These are phyloP conservation scores for Crithidia bombi DNA, from an alignment of 208 protist species.

Conservation along the genomic window DNA sequence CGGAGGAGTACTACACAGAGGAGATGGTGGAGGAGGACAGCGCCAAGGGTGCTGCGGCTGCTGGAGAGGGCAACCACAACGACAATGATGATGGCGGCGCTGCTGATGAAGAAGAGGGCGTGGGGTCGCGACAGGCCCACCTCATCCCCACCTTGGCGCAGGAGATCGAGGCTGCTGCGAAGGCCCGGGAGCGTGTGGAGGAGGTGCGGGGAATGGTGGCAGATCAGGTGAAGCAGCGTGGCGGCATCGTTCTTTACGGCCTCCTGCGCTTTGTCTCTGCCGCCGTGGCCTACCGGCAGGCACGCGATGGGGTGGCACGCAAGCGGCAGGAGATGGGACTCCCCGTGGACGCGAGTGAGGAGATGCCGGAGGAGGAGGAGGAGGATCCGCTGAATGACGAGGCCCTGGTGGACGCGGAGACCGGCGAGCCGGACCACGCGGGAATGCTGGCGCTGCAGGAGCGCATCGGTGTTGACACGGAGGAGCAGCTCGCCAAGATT, in stretches of 20 bases:
- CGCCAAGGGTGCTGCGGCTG: constrained; percentile 2
- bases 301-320: constrained; percentile 59
- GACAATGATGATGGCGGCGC: not conserved
- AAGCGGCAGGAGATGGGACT: constrained; percentile 49
- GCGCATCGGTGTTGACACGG: constrained; percentile 68
- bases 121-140: not conserved
- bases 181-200: constrained; percentile 37
- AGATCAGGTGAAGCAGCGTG: constrained; percentile 53
- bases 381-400: constrained; percentile 76
- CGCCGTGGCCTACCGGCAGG: constrained; percentile 70
- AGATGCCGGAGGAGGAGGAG: constrained; percentile 80
- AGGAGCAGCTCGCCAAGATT: constrained; percentile 72
- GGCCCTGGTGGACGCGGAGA: constrained; percentile 67
- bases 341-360: constrained; percentile 44
- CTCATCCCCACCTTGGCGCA: constrained; percentile 25
- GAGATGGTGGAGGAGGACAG: constrained; percentile 50
- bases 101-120: constrained; percentile 1
- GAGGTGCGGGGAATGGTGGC: constrained; percentile 46
- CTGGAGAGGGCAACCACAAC: not conserved
- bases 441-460: constrained; percentile 56
- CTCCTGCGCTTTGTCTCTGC: constrained; percentile 61
- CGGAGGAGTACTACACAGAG: constrained; percentile 60
- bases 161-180: constrained; percentile 30
- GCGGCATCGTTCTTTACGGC: constrained; percentile 65
- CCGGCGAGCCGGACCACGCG: constrained; percentile 58